phyloP scores from a whole-genome alignment of 202 grass and related monocot species.

The Elaeis oleifera region DNA sequence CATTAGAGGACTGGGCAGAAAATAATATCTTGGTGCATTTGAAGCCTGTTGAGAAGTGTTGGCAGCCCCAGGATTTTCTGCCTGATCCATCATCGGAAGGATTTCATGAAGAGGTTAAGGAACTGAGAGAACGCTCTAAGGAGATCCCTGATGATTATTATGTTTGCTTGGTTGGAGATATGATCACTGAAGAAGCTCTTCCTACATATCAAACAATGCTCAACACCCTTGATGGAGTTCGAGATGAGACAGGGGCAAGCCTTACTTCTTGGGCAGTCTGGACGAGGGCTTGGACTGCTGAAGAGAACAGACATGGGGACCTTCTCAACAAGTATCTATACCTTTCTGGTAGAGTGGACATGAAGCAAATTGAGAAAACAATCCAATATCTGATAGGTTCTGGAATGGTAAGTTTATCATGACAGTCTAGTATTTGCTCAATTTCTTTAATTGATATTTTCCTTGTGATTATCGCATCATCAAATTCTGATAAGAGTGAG shows the following conservation, averaged over 20 bases:
- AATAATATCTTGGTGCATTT: conserved; percentile 66
- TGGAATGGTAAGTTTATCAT: conserved; percentile 60
- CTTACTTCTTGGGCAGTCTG: no score
- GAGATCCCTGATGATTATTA: conserved; percentile 95
- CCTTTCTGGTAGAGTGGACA: conserved; percentile 52
- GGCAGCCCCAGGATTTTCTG: conserved; percentile 97
- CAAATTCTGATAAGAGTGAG: no score
- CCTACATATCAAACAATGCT: conserved; percentile 97
- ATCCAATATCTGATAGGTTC: conserved; percentile 97
- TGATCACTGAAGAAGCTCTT: conserved; percentile 98
- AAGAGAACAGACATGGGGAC: no score
- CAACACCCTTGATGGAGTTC: conserved; percentile 73
- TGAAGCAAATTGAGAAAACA: conserved; percentile 92
- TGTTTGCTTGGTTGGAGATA: conserved; percentile 90
- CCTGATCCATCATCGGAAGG: conserved; percentile 75
- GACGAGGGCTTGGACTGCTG: no score
- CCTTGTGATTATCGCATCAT: no score
- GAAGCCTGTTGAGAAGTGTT: conserved; percentile 96
- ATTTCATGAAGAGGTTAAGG: conserved; percentile 86
- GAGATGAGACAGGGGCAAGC: conserved; percentile 1
- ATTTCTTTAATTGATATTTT: background rate
- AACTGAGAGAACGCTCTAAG: conserved; percentile 78
- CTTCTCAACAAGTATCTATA: no score
- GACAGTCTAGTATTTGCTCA: background rate
- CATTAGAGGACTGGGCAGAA: conserved; percentile 78